Evolutionary conservation across 495 filamentous ascomycete genomes (phyloP).

Genomic region (Neurospora sp.): DNA sequence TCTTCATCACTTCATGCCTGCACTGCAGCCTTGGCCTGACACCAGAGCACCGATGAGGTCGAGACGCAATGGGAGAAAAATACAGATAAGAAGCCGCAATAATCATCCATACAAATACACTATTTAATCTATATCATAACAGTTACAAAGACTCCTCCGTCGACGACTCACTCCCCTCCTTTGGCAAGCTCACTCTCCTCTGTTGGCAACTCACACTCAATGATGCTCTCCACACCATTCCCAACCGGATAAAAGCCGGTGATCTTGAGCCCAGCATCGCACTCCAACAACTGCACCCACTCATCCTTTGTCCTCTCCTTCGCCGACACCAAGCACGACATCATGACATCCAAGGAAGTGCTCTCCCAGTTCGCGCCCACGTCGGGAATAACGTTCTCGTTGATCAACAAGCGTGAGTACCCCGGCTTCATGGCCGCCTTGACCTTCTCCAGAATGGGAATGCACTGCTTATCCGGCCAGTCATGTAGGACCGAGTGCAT

Average conservation of each 20-base stretch:
- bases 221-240: slow-evolving; percentile 30
- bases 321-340: slow-evolving; percentile 21
- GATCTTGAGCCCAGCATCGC: slow-evolving; percentile 30
- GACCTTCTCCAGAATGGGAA: slow-evolving; percentile 27
- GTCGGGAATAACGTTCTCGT: slow-evolving; percentile 42
- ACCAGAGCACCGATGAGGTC: too few relatives aligned
- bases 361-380: slow-evolving; percentile 32
- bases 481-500: slow-evolving; percentile 38
- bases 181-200: background rate
- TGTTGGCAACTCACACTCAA: slow-evolving; percentile 26
- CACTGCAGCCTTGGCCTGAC: too few relatives aligned
- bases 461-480: slow-evolving; percentile 34
- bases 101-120: too few relatives aligned
- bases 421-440: slow-evolving; percentile 35
- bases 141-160: background rate
- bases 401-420: slow-evolving; percentile 40
- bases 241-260: slow-evolving; percentile 29
- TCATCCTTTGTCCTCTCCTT: slow-evolving; percentile 24
- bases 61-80: too few relatives aligned
- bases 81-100: too few relatives aligned
- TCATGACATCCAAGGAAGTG: slow-evolving; percentile 28
- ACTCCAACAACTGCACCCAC: slow-evolving; percentile 17
- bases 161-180: background rate
- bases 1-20: too few relatives aligned
- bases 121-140: background rate